Evolutionary conservation across 129 eudicot species (phyloP), one percentile per base, ranked within the genome.

Genomic region (Flaveria robusta): DNA sequence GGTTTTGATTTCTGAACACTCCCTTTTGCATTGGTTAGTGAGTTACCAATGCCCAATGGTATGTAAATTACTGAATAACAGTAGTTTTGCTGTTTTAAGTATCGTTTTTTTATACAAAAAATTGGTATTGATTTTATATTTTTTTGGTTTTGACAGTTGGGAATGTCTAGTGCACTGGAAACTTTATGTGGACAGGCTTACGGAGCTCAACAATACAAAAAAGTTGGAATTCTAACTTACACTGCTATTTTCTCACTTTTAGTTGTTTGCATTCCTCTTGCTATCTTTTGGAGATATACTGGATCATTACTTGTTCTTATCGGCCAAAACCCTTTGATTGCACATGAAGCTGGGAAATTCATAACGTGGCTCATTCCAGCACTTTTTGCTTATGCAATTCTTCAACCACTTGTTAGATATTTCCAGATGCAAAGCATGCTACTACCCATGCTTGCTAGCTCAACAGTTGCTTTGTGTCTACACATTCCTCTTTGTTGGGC

Each of bases 171-270:
- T 78, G 97, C 89, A 23, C 66, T 90, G 51, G 96, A 90, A 79
- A 90, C 96, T n/a, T 74, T 88, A 58, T 78, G 95, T 49, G 97
- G 97, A 43, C 97, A 91, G 64, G 90, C 97, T 31, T 91, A 51
- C 58, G 97, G 97, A 62, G 97, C 96, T 72, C 79, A 87, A 50
- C 97, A 91, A 71, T 91, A 88, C 81, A 60, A 85, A 75, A 91
- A 79, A 78, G 39, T 91, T 41, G 92, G 97, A 77, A 88, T 83
- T 9, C 87, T 54, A 18, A 88, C 83, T n/a, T 87, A 87, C 86
- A 87, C 92, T 13, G 97, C 96, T 16, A 83, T 88, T 51, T 68
- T 88, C 56, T 88, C 82, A 41, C 92, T 91, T 34, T 5, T 58
- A 42, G 31, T 85, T 7, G 88, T 91, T 22, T 88, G 95, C 77